These are phyloP conservation scores for Trichoderma simmonsii DNA, from an alignment of 2,329 filamentous ascomycete species.

Conservation along the genomic window DNA sequence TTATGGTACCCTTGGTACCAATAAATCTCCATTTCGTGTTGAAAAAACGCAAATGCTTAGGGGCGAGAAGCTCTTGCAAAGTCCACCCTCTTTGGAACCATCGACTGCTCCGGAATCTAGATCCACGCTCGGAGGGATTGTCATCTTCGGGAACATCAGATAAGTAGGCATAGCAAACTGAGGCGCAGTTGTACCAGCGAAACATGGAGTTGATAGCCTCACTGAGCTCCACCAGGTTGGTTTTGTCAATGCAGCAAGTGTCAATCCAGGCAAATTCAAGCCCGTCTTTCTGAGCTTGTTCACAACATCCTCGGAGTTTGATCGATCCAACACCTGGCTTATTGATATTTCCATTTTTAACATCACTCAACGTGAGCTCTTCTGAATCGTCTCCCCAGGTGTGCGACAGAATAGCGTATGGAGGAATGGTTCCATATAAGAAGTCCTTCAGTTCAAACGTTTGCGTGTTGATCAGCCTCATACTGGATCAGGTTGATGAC, in stretches of 20 bases:
- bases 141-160: slow-evolving; percentile 13
- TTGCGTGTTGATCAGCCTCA: slow-evolving; percentile 26
- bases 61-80: slow-evolving; percentile 29
- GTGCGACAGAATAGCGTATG: slow-evolving; percentile 33
- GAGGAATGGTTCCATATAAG: slow-evolving; percentile 18
- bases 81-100: slow-evolving; percentile 28
- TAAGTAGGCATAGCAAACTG: slow-evolving; percentile 22
- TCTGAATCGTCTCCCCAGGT: slow-evolving; percentile 26
- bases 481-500: not conserved
- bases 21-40: slow-evolving; percentile 18
- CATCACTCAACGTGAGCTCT: not conserved
- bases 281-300: slow-evolving; percentile 21
- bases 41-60: slow-evolving; percentile 23
- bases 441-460: slow-evolving; percentile 23
- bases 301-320: slow-evolving; percentile 2
- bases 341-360: not conserved
- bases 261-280: slow-evolving; percentile 23
- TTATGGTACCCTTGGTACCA: slow-evolving; percentile 11
- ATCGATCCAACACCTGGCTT: not conserved
- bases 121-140: not conserved
- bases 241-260: slow-evolving; percentile 24
- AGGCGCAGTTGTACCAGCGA: slow-evolving; percentile 18
- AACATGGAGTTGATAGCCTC: slow-evolving; percentile 25
- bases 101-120: slow-evolving; percentile 19
- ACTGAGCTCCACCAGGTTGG: slow-evolving; percentile 18